Percentiles rank a stretch among this genome's conserved stretches.
Conservation (phyloP, 1,139 yeast species). For the Candida gigantensis region DNA sequence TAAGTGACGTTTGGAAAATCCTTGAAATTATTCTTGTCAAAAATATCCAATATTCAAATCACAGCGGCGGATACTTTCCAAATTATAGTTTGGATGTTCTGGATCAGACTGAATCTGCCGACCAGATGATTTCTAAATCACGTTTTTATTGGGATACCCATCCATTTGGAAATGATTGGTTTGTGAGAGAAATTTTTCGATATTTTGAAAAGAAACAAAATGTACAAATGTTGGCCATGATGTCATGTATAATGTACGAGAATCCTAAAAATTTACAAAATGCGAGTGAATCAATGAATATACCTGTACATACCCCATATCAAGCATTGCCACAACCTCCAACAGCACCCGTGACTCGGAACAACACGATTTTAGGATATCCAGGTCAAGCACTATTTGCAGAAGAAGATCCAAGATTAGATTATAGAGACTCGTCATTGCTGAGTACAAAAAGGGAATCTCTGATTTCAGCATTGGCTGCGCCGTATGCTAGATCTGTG, state of each 20-base stretch:
- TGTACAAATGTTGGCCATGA: conserved; percentile 88
- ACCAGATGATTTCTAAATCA: conserved; percentile 16
- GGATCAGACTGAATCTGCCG: conserved; percentile 4
- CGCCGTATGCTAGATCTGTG: conserved; percentile 13
- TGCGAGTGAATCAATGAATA: conserved; percentile 18
- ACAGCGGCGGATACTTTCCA: background rate
- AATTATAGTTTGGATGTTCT: background rate
- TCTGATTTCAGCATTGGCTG: conserved; percentile 9
- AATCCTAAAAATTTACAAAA: conserved; percentile 27
- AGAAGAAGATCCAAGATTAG: conserved; percentile 2
- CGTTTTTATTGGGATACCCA: conserved; percentile 76
- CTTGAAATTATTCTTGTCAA: conserved; percentile 47
- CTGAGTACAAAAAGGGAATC: conserved; percentile 25
- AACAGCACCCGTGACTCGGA: background rate
- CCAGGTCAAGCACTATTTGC: background rate
- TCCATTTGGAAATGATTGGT: conserved; percentile 77
- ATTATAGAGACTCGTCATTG: conserved; percentile 21
- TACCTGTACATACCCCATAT: conserved; percentile 54
- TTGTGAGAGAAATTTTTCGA: conserved; percentile 61
- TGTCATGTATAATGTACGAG: conserved; percentile 67
- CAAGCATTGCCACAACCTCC: conserved; percentile 36
- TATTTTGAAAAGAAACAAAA: conserved; percentile 68
- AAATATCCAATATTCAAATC: conserved; percentile 4
- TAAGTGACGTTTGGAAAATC: conserved; percentile 81
- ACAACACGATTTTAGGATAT: background rate